Conservation (phyloP, 2,329 filamentous ascomycete genomes). For the Daldinia sp. region DNA sequence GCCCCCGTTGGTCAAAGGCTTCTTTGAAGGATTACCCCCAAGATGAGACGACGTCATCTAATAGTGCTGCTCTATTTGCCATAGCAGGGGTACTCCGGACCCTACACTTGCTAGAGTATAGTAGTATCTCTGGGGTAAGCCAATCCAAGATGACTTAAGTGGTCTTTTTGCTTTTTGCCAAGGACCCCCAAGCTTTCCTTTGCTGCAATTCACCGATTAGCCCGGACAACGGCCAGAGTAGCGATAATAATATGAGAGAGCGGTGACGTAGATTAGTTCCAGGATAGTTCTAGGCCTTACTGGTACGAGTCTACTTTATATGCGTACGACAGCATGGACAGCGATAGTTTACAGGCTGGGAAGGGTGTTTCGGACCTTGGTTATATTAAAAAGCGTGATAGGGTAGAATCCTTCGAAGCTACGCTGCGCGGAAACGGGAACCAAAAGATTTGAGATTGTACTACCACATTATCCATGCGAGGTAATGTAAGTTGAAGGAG, state of each 20-base stretch:
- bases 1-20: conserved; percentile 25
- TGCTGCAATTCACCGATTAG: background rate
- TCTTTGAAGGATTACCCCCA: conserved; percentile 13
- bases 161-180: conserved; percentile 4
- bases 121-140: conserved; percentile 19
- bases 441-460: conserved; percentile 12
- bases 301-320: background rate
- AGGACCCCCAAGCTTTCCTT: conserved; percentile 7
- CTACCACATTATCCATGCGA: conserved; percentile 7
- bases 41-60: conserved; percentile 28
- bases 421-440: conserved; percentile 17
- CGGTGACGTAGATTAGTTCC: conserved; percentile 19
- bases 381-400: conserved; percentile 26
- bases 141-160: conserved; percentile 14
- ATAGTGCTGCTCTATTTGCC: conserved; percentile 8
- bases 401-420: conserved; percentile 34
- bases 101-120: conserved; percentile 21
- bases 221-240: conserved; percentile 8
- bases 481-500: background rate
- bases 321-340: background rate
- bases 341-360: conserved; percentile 2
- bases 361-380: conserved; percentile 10
- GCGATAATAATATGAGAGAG: conserved; percentile 5
- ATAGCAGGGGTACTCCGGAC: conserved; percentile 16
- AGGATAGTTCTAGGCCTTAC: no score